Conservation (phyloP, 768 basidiomycete genomes). For the Naganishia vishniacii region DNA sequence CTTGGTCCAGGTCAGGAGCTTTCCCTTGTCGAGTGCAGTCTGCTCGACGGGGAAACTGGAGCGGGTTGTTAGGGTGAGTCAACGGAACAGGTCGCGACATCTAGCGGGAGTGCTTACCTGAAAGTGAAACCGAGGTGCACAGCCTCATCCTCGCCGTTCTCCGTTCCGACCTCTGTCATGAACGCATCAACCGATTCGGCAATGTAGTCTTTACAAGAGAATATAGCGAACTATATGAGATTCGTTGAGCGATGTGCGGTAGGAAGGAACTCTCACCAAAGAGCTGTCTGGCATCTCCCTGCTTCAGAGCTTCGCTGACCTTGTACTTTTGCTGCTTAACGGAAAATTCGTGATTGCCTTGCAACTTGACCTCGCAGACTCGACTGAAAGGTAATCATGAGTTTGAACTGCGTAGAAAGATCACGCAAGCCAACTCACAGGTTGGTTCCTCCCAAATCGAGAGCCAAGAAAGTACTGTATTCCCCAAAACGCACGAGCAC, state of each 20-base stretch:
- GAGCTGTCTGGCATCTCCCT: conserved; percentile 76
- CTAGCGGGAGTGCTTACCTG: conserved; percentile 37
- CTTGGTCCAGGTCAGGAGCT: conserved; percentile 81
- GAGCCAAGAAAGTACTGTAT: conserved; percentile 81
- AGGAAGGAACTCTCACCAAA: conserved; percentile 60
- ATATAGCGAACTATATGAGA: conserved; percentile 1
- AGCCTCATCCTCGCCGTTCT: conserved; percentile 37
- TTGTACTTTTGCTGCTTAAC: conserved; percentile 94
- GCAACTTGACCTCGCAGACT: conserved; percentile 87
- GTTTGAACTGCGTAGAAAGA: neutral
- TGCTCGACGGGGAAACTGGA: conserved; percentile 94
- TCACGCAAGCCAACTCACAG: conserved; percentile 64
- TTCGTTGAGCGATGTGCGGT: conserved; percentile 6
- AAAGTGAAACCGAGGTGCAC: conserved; percentile 85
- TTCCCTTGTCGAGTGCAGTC: conserved; percentile 81
- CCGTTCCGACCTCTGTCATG: conserved; percentile 61
- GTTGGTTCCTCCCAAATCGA: conserved; percentile 96
- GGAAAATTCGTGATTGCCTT: conserved; percentile 80
- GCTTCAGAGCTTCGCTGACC: conserved; percentile 87
- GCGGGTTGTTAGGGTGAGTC: neutral
- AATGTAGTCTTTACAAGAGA: conserved; percentile 73
- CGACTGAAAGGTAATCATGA: conserved; percentile 56
- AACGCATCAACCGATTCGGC: conserved; percentile 95
- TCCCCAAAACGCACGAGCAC: neutral
- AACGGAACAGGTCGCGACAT: neutral